These are phyloP conservation scores for Rhodotorula sp. DNA, from an alignment of 1,284 basidiomycete genomes.

Conservation along the genomic window DNA sequence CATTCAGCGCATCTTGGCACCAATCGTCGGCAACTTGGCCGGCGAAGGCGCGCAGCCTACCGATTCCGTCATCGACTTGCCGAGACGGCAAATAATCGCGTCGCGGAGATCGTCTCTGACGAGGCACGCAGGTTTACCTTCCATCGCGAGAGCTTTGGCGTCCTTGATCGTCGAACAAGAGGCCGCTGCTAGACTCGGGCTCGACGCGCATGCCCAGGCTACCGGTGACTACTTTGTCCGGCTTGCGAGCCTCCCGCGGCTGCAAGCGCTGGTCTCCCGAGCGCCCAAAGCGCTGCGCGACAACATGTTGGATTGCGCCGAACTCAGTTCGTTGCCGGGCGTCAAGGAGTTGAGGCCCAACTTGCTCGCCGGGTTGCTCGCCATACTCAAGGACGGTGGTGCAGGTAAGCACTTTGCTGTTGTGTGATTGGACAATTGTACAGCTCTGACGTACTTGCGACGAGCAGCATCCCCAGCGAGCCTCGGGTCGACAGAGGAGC, in stretches of 20 bases:
- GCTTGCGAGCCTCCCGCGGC: conserved; percentile 10
- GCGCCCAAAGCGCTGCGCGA: conserved; percentile 20
- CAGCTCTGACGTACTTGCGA: not conserved
- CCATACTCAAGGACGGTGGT: conserved; percentile 34
- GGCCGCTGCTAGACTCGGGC: not conserved
- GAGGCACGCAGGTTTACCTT: conserved; percentile 1
- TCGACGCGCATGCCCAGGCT: conserved; percentile 7
- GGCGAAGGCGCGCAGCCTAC: not conserved
- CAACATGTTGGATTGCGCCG: conserved; percentile 26
- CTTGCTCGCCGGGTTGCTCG: conserved; percentile 28
- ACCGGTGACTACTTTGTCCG: conserved; percentile 16
- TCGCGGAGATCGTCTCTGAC: conserved; percentile 20
- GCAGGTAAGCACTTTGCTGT: conserved; percentile 6
- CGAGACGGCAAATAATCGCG: conserved; percentile 16
- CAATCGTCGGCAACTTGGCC: not conserved
- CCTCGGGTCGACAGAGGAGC: conserved; percentile 40
- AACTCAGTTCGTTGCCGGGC: conserved; percentile 7
- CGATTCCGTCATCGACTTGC: not conserved
- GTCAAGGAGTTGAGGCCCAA: conserved; percentile 23
- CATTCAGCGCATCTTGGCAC: not conserved
- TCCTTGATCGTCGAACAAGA: conserved; percentile 36
- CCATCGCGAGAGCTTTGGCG: conserved; percentile 22
- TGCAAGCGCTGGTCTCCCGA: conserved; percentile 19
- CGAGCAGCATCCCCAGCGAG: conserved; percentile 31
- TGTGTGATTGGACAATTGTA: not conserved